Conservation (phyloP, 2,329 filamentous ascomycete species). For the Cladosporium austrohemisphaericum region DNA sequence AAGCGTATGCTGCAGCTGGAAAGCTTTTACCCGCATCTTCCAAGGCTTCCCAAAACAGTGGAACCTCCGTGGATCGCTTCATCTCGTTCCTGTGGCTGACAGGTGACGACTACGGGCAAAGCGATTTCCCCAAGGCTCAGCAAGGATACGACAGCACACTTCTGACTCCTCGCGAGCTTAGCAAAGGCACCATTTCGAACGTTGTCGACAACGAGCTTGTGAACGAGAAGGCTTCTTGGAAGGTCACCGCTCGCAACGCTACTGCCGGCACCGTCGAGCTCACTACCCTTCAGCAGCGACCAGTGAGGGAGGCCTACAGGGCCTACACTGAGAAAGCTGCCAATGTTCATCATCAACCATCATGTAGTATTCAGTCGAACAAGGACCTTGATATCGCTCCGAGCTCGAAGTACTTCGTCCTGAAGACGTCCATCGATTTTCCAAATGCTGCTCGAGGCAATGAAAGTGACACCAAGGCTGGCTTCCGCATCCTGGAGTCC, state of each 20-base stretch:
- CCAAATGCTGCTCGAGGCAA: slow-evolving; percentile 31
- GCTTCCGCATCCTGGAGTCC: slow-evolving; percentile 42
- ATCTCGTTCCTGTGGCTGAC: slow-evolving; percentile 44
- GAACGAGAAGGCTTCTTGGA: slow-evolving; percentile 40
- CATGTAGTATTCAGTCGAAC: slow-evolving; percentile 5
- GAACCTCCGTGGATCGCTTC: slow-evolving; percentile 39
- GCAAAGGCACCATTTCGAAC: slow-evolving; percentile 37
- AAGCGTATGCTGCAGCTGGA: slow-evolving; percentile 44
- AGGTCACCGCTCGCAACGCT: slow-evolving; percentile 32
- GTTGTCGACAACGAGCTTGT: slow-evolving; percentile 42
- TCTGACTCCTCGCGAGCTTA: slow-evolving; percentile 43
- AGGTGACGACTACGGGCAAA: slow-evolving; percentile 41
- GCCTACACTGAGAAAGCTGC: slow-evolving; percentile 32
- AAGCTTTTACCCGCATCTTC: slow-evolving; percentile 40
- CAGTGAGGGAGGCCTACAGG: slow-evolving; percentile 37
- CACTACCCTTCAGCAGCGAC: slow-evolving; percentile 37
- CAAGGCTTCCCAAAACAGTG: slow-evolving; percentile 36
- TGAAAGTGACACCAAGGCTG: slow-evolving; percentile 35
- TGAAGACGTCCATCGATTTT: slow-evolving; percentile 39
- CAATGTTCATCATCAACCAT: slow-evolving; percentile 19
- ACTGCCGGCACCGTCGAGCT: slow-evolving; percentile 34
- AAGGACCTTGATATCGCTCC: slow-evolving; percentile 25
- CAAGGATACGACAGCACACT: slow-evolving; percentile 46
- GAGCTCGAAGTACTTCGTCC: slow-evolving; percentile 39
- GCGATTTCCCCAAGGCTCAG: slow-evolving; percentile 38